phyloP scores from a whole-genome alignment of 1,284 basidiomycete genomes.

The Coniophora puteana region DNA sequence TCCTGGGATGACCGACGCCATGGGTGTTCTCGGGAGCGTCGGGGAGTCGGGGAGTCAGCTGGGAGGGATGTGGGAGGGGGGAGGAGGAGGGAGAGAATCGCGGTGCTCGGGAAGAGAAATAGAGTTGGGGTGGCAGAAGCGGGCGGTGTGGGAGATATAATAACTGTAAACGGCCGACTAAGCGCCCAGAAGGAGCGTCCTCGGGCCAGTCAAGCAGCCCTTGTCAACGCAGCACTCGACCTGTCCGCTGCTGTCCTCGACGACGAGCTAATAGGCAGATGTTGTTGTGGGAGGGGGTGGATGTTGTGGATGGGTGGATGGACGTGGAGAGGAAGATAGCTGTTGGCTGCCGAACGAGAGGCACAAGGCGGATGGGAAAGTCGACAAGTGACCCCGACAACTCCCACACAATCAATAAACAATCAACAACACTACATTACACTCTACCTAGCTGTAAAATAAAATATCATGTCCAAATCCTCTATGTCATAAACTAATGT shows the following conservation, averaged over 20 bases:
- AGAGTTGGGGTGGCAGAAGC: conserved; percentile 7
- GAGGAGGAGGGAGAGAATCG: conserved; percentile 3
- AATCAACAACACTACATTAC: too few relatives aligned
- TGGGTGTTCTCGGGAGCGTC: conserved; percentile 8
- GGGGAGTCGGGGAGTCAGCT: not conserved
- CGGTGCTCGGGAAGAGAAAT: conserved; percentile 8
- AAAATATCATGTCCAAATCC: too few relatives aligned
- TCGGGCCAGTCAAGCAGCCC: too few relatives aligned
- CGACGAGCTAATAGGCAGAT: conserved; percentile 3
- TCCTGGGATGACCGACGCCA: conserved; percentile 21
- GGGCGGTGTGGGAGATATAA: conserved; percentile 11
- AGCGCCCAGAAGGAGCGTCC: too few relatives aligned
- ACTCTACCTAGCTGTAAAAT: too few relatives aligned
- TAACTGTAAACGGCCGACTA: too few relatives aligned
- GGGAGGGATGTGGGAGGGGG: conserved; percentile 1
- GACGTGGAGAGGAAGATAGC: conserved; percentile 20
- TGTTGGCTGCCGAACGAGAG: conserved; percentile 22
- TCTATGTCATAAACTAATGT: conserved; percentile 50
- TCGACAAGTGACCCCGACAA: too few relatives aligned
- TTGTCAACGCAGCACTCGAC: not conserved
- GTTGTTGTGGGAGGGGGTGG: conserved; percentile 1
- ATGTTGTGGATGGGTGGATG: conserved; percentile 8
- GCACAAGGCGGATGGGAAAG: conserved; percentile 35
- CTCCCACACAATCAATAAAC: too few relatives aligned
- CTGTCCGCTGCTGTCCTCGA: conserved; percentile 1